Evolutionary conservation across 225 moss, liverwort and hornwort species (phyloP), one percentile per base, ranked within the genome.

Genomic region (Antitrichia curtipendula): DNA sequence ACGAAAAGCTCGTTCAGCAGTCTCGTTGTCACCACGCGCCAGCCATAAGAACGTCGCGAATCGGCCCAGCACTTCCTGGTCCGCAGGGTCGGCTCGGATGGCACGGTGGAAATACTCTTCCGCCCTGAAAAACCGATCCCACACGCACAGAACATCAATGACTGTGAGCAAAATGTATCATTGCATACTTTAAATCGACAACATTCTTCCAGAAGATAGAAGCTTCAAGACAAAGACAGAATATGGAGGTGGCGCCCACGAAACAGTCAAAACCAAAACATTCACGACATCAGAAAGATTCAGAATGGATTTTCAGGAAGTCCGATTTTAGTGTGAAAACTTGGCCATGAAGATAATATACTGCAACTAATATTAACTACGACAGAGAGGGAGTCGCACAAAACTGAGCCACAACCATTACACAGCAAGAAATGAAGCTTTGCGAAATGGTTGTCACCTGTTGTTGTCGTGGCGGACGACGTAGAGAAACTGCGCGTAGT

Each of bases 401-500:
- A n/a, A 82, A 68, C 69, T 65, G 36, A 65, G 53, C 5, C 54
- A 54, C 20, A 32, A 56, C 23, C 41, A 56, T 32, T 32, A 34
- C 43, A 45, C 47, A 40, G 45, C 17, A 22, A 43, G 25, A 73
- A 36, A 73, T 14, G 84, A 74, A 52, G 36, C 8, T 27, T 18
- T 32, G 31, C 61, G 4, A 57, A 71, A 58, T 60, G 45, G 22
- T 32, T 36, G 13, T n/a, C 56, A 97, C 96, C 96, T 94, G 89
- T 90, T 85, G 62, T 95, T 78, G 66, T 97, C 93, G 62, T 93
- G 96, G 64, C 97, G 97, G 17, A 96, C 92, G 41, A 90, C 93
- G 41, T 95, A 97, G 61, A 97, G 96, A 54, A 97, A 97, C 88
- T 97, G 97, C 2, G 97, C 97, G 65, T 95, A 97, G 62, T 97